Evolutionary conservation across 805 yeast genomes (phyloP), one percentile per base, ranked within the genome.

Genomic region (Spathaspora arborariae): DNA sequence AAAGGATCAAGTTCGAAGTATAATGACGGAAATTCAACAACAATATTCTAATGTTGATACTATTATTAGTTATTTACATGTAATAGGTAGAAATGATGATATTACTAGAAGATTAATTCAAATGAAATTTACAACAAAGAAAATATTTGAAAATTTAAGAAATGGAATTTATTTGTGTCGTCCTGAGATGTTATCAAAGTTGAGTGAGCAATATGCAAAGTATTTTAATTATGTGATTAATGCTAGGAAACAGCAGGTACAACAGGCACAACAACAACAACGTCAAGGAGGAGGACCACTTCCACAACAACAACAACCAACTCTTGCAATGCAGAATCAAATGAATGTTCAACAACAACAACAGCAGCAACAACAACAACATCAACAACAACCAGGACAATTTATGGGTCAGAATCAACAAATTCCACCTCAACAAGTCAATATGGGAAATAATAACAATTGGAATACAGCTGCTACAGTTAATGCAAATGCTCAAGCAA

Each of bases 61-160:
- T 50, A 72, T 89, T 38, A 80, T 88, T 36, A 89, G 95, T 33
- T 82, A 86, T 58, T 88, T 87, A 56, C 89, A 79, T 58, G 77
- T 85, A 48, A 72, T 88, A 50, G 85, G 96, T 1, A 81, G 84
- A 55, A 86, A 85, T 61, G 77, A 75, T 42, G 87, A 82, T 42
- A 91, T 88, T 8, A 85, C 96, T 1, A 82, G 80, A 56, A 79
- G 87, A 54, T 76, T 90, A 49, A 75, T 90, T 49, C 91, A 86
- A 59, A 80, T 87, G 74, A 83, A 88, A 64, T 76, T 81, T 50
- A 84, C 88, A 84, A 81, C 88, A 39, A 84, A 81, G 57, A 85
- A 84, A 59, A 85, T 88, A 50, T 67, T 84, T 54, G 94, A 88
- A 44, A 82, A 79, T 40, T 70, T 88, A 53, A 78, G 82, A 48